Evolutionary conservation across 2,329 filamentous ascomycete species (phyloP).

Genomic region (Colletotrichum gigasporum): DNA sequence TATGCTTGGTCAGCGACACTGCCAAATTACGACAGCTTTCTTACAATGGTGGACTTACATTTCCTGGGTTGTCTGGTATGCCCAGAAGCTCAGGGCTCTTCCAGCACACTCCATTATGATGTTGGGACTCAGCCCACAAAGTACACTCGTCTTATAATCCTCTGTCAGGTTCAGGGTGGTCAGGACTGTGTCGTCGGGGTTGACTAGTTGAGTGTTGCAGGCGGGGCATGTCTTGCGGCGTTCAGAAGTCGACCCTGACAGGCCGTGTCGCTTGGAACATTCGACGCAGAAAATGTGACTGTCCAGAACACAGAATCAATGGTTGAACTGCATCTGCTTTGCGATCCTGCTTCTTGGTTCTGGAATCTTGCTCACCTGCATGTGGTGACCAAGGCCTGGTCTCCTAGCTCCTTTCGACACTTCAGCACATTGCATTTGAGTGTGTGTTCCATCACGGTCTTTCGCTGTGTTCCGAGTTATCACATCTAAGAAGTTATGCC

Average conservation of each 20-base stretch:
- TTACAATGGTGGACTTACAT: constrained; percentile 63
- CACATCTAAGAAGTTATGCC: background rate
- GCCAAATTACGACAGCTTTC: no score
- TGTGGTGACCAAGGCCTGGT: constrained; percentile 84
- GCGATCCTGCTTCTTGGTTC: background rate
- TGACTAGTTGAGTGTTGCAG: constrained; percentile 73
- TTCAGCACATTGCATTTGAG: constrained; percentile 84
- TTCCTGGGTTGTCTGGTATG: constrained; percentile 85
- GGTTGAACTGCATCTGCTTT: background rate
- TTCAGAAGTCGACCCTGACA: constrained; percentile 64
- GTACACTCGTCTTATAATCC: constrained; percentile 87
- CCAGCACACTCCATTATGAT: constrained; percentile 89
- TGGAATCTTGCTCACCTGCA: constrained; percentile 70
- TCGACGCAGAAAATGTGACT: constrained; percentile 82
- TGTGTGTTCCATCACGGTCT: constrained; percentile 72
- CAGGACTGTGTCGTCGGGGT: constrained; percentile 79
- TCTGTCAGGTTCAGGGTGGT: constrained; percentile 81
- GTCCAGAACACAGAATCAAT: constrained; percentile 20
- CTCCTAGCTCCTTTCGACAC: constrained; percentile 75
- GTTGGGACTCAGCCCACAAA: constrained; percentile 83
- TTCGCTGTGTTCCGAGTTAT: background rate
- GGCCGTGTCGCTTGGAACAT: constrained; percentile 73
- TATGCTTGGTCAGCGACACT: constrained; percentile 42
- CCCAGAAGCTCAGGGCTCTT: constrained; percentile 83
- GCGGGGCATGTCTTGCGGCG: constrained; percentile 74